Evolutionary conservation across 106 monocot species (phyloP).

Genomic region (Allium sativum): DNA sequence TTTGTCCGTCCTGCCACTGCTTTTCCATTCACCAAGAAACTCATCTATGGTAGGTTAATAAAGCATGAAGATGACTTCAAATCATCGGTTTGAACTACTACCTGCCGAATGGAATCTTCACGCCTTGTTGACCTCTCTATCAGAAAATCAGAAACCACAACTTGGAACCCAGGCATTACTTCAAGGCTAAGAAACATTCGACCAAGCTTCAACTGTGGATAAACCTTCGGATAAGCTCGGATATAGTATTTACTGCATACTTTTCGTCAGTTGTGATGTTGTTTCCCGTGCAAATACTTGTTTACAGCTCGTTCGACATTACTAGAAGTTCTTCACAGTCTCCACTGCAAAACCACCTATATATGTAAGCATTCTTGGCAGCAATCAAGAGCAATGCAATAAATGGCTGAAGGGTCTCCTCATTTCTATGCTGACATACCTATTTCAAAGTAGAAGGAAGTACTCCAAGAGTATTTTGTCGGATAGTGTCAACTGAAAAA

Average conservation of each 20-base stretch:
- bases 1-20: background rate
- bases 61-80: background rate
- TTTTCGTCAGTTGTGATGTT: constrained; percentile 7
- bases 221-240: constrained; percentile 38
- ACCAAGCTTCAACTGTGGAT: too few relatives aligned
- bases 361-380: constrained; percentile 15
- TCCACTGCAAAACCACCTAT: constrained; percentile 11
- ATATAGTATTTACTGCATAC: constrained; percentile 26
- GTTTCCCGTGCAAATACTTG: constrained; percentile 29
- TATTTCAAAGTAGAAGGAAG: too few relatives aligned
- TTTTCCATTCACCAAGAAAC: constrained; percentile 3
- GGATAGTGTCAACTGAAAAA: too few relatives aligned
- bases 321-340: constrained; percentile 12
- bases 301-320: constrained; percentile 25
- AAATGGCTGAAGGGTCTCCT: too few relatives aligned
- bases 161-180: too few relatives aligned
- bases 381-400: too few relatives aligned
- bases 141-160: too few relatives aligned
- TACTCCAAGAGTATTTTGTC: too few relatives aligned
- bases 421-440: too few relatives aligned
- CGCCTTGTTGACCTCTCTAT: too few relatives aligned
- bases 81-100: background rate
- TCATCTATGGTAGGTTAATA: background rate
- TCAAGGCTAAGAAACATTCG: too few relatives aligned
- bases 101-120: background rate